Percentiles rank a stretch among this genome's conserved stretches.
These are phyloP conservation scores for Exophiala alcalophila DNA, from an alignment of 2,329 filamentous ascomycete species.

Conservation along the genomic window DNA sequence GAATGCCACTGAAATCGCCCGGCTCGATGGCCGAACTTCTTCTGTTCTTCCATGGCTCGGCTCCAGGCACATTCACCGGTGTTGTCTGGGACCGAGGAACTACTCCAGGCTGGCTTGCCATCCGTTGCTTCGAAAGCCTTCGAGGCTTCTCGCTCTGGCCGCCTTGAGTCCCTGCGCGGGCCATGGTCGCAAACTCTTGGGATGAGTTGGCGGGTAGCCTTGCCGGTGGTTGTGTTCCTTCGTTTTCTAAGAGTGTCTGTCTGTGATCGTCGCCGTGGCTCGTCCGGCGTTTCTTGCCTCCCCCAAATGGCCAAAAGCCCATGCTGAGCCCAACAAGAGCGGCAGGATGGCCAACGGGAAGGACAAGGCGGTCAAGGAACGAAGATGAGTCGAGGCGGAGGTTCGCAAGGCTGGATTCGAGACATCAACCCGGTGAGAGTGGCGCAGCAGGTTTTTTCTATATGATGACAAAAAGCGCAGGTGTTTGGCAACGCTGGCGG, in stretches of 20 bases:
- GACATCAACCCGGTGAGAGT: constrained; percentile 23
- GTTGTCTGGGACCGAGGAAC: constrained; percentile 13
- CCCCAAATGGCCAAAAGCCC: constrained; percentile 32
- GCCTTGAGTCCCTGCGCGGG: constrained; percentile 10
- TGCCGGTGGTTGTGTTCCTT: constrained; percentile 2
- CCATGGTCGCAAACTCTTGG: constrained; percentile 21
- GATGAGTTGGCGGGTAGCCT: constrained; percentile 5
- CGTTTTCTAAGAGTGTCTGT: constrained; percentile 20
- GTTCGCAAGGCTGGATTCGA: constrained; percentile 20
- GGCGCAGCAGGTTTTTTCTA: constrained; percentile 4
- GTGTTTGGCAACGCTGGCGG: constrained; percentile 3
- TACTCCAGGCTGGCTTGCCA: constrained; percentile 16
- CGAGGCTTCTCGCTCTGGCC: constrained; percentile 20
- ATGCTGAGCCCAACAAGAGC: constrained; percentile 24
- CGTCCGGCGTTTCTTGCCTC: constrained; percentile 27
- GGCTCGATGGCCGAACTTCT: constrained; percentile 7
- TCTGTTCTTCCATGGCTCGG: constrained; percentile 10
- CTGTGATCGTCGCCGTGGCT: constrained; percentile 16
- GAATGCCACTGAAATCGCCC: constrained; percentile 3
- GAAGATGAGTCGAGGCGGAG: constrained; percentile 12
- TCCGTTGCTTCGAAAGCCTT: constrained; percentile 24
- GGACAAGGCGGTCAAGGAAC: constrained; percentile 17
- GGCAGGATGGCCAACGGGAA: constrained; percentile 3
- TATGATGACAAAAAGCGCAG: constrained; percentile 1
- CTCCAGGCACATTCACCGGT: constrained; percentile 9